Evolutionary conservation across 495 filamentous ascomycete species (phyloP), one percentile per base, ranked within the genome.

Genomic region (Penicillium atrosanguineum): DNA sequence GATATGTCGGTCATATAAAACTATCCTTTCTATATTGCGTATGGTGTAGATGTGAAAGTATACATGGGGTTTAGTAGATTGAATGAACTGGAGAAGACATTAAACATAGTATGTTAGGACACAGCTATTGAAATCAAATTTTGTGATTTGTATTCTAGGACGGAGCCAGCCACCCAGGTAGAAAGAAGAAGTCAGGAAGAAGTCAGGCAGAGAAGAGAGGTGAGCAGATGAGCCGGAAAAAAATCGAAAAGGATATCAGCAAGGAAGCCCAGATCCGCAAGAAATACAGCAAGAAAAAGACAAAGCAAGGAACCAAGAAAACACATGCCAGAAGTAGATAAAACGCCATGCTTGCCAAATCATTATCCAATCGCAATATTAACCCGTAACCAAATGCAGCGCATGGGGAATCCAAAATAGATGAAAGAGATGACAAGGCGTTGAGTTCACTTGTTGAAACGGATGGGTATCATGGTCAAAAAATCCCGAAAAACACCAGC

Each of bases 381-480:
- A 40, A 19, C 8, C 38, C 2, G 6, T 20, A 40, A 7, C 19
- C 19, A 16, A 40, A 40, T 40, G 38, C 16, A 40, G 6, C n/a
- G 19, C 38, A 20, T 40, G 38, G 19, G 31, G 19, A n/a, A 45
- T 25, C 34, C 23, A 52, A 18, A 1, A 9, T 40, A 40, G 38
- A 44, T 5, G 20, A 36, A 44, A 40, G 38, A 40, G 4, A 40
- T 20, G n/a, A 40, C 38, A 40, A 8, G 38, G n/a, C 37, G 38
- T 40, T 1, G 19, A 20, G 16, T 40, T 50, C 23, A 21, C n/a
- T n/a, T 41, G 41, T 34, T 7, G 43, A 40, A 46, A 61, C 14
- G 46, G 38, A 57, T 56, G 55, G 59, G 55, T 62, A 62, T 62
- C 59, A 59, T 51, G 38, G 20, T 46, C 40, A 45, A 19, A 34